phyloP scores from a whole-genome alignment of 768 basidiomycete species.

The Jaapia argillacea region DNA sequence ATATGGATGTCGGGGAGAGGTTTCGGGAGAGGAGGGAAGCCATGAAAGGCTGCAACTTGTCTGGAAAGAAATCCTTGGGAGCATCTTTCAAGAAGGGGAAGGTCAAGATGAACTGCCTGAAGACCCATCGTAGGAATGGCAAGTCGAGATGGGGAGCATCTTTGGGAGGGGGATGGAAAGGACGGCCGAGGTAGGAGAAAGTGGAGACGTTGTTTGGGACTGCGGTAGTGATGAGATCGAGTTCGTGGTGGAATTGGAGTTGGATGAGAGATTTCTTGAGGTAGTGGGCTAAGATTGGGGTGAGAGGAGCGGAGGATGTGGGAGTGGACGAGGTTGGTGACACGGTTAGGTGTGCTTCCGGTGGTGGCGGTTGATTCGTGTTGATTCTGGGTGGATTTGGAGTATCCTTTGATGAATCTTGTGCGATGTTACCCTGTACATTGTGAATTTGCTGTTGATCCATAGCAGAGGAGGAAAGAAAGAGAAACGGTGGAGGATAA shows the following conservation, averaged over 20 bases:
- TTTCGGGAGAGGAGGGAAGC: slow-evolving; percentile 75
- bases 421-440: no score
- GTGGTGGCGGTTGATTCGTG: no score
- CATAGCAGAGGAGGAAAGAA: no score
- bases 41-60: slow-evolving; percentile 92
- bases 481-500: no score
- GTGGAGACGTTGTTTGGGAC: slow-evolving; percentile 42
- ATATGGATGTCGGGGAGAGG: slow-evolving; percentile 47
- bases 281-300: slow-evolving; percentile 91
- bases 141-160: slow-evolving; percentile 54
- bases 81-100: slow-evolving; percentile 93
- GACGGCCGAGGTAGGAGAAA: slow-evolving; percentile 81
- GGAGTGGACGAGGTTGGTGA: no score
- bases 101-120: slow-evolving; percentile 86
- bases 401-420: no score
- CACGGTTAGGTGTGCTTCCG: no score
- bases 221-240: slow-evolving; percentile 51
- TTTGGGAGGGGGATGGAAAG: slow-evolving; percentile 68
- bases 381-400: no score
- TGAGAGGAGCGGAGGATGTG: slow-evolving; percentile 48
- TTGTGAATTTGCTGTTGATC: no score
- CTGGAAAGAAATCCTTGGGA: slow-evolving; percentile 85
- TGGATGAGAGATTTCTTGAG: slow-evolving; percentile 93
- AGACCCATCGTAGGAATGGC: slow-evolving; percentile 83
- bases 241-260: slow-evolving; percentile 77